Percentiles rank a stretch among this genome's conserved stretches.
phyloP scores from a whole-genome alignment of 2,329 filamentous ascomycete genomes.

The Waltergamsia citrina region DNA sequence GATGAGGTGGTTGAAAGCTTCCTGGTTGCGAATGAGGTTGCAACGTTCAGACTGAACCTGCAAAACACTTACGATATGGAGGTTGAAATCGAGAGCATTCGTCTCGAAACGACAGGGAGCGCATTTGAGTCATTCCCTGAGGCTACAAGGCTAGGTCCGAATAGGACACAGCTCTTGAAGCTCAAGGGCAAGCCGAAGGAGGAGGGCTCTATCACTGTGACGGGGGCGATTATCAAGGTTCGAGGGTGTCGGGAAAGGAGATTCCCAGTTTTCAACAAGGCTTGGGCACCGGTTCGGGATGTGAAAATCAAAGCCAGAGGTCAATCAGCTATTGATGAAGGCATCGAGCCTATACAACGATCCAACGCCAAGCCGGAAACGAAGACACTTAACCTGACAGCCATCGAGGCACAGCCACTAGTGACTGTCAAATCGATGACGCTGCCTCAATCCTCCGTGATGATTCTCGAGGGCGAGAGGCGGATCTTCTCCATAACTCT shows the following conservation, averaged over 20 bases:
- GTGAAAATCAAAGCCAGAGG: conserved; percentile 71
- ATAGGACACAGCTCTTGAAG: conserved; percentile 70
- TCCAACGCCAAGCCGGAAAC: conserved; percentile 28
- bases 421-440: conserved; percentile 68
- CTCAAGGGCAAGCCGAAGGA: conserved; percentile 59
- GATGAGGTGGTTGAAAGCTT: conserved; percentile 53
- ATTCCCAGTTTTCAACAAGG: conserved; percentile 73
- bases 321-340: conserved; percentile 44
- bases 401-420: conserved; percentile 72
- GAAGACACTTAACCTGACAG: conserved; percentile 53
- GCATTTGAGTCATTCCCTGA: conserved; percentile 59
- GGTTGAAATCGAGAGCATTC: conserved; percentile 75
- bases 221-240: conserved; percentile 70
- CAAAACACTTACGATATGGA: conserved; percentile 96
- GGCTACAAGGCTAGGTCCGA: conserved; percentile 64
- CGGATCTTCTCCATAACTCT: conserved; percentile 70
- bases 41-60: conserved; percentile 71
- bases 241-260: conserved; percentile 71
- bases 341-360: conserved; percentile 25
- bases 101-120: conserved; percentile 63
- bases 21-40: conserved; percentile 69
- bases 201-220: conserved; percentile 62
- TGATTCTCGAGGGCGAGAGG: conserved; percentile 86
- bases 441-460: conserved; percentile 74
- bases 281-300: conserved; percentile 63